Evolutionary conservation across 2,329 filamentous ascomycete species (phyloP).

Genomic region (Beauveria asiatica): DNA sequence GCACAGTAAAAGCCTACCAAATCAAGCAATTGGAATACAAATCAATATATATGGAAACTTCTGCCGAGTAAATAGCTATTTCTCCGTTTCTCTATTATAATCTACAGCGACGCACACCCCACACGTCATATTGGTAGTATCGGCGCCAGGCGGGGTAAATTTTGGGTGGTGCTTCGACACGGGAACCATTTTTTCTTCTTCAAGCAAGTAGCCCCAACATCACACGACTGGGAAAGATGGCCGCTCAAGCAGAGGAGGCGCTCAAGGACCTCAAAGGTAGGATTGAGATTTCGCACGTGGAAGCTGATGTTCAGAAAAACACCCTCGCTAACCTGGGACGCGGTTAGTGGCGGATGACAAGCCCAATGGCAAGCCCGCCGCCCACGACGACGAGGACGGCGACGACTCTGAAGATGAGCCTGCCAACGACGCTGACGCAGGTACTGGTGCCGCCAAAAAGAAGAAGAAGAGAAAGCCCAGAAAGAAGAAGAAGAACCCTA

Average conservation of each 20-base stretch:
- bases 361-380: slow-evolving; percentile 31
- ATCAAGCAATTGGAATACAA: neutral
- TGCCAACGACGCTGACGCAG: slow-evolving; percentile 25
- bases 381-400: slow-evolving; percentile 42
- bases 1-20: neutral
- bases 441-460: slow-evolving; percentile 30
- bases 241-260: slow-evolving; percentile 35
- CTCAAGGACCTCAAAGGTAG: slow-evolving; percentile 36
- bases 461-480: slow-evolving; percentile 76
- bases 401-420: slow-evolving; percentile 43
- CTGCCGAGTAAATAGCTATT: neutral
- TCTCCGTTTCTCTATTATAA: neutral
- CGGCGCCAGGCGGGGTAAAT: slow-evolving; percentile 10
- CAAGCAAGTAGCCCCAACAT: slow-evolving; percentile 8
- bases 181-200: slow-evolving; percentile 6
- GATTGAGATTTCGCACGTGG: neutral
- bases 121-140: neutral
- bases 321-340: neutral
- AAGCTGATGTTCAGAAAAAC: neutral
- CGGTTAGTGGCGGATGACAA: slow-evolving; percentile 32
- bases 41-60: neutral
- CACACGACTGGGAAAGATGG: slow-evolving; percentile 27
- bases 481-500: slow-evolving; percentile 70
- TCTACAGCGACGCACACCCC: neutral
- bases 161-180: neutral